Percentiles rank a stretch among this genome's conserved stretches.
These are phyloP conservation scores for Teratosphaeria destructans DNA, from an alignment of 2,329 filamentous ascomycete species.

Conservation along the genomic window DNA sequence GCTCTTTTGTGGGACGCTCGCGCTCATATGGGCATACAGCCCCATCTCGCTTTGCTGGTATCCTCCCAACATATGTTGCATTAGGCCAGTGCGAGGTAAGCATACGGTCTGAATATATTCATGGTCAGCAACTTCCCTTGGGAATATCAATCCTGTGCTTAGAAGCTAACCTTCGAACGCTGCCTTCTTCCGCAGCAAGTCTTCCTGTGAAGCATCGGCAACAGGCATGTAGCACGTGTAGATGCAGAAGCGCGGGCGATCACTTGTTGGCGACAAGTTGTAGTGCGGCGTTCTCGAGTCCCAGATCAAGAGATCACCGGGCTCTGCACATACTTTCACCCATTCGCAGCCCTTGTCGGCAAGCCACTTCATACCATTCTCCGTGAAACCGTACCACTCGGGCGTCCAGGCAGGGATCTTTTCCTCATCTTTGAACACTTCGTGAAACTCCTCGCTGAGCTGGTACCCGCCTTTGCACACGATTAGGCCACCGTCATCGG, in stretches of 20 bases:
- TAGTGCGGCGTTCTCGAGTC: constrained; percentile 19
- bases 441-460: constrained; percentile 25
- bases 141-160: neutral
- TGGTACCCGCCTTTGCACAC: constrained; percentile 25
- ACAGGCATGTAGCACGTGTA: constrained; percentile 20
- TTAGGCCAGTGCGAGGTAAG: constrained; percentile 22
- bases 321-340: constrained; percentile 9
- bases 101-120: constrained; percentile 7
- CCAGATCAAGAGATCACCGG: constrained; percentile 11
- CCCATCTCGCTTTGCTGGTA: constrained; percentile 18
- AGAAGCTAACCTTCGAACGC: constrained; percentile 6
- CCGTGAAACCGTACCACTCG: constrained; percentile 23
- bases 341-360: constrained; percentile 9
- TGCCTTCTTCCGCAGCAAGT: constrained; percentile 13
- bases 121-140: neutral
- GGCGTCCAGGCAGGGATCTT: constrained; percentile 22
- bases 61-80: constrained; percentile 18
- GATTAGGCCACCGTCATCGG: constrained; percentile 29
- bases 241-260: constrained; percentile 9
- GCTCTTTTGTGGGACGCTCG: constrained; percentile 16
- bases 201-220: constrained; percentile 14
- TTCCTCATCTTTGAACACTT: constrained; percentile 16
- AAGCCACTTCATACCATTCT: constrained; percentile 18
- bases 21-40: constrained; percentile 24
- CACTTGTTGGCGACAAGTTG: constrained; percentile 15